Base-by-base conservation (phyloP, 352 stramenopile genomes). In the Globisporangium acanthophoron region DNA sequence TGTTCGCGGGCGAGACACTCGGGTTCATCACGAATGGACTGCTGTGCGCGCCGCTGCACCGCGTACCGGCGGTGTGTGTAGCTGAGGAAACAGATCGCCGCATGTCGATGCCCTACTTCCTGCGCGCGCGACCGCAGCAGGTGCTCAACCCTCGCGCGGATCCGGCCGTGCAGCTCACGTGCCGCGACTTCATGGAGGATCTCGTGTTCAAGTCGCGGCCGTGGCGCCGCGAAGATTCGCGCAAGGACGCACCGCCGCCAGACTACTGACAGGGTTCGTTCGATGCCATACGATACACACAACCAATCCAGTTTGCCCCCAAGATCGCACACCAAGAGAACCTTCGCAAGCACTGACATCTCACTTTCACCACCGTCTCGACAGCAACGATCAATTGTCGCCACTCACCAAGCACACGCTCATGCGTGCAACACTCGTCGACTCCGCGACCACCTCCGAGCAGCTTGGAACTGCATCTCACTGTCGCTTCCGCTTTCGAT, bases 51-150 rank as follows among this genome's bases (percentile, higher is more conserved):
- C 80, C 80, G 48, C 62, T 94, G 29, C 82, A 94, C 58, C 82
- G 82, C n/a, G 85, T 94, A 5, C 80, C 85, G 8, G 77, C 80
- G 0, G 85, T 89, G 44, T 74, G 69, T 33, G 81, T 89, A 13
- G 62, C 73, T n/a, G 64, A 50, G 1, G 85, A 91, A 52, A 67
- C 64, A 0, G 51, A 79, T n/a, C 75, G 82, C 1, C 78, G 82
- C 53, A 94, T 94, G 85, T 94, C 85, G 1, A 94, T 94, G 85
- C 85, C 85, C 7, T 94, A 88, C 56, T 94, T 92, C 58, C 58
- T 94, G 37, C 66, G 85, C 27, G 77, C 69, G 6, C 71, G 71
- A 16, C 85, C 85, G 6, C 59, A 85, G 27, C 67, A 63, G 33
- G 75, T 78, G 9, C 44, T 94, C 5, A 94, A 91, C 40, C 85